phyloP scores from a whole-genome alignment of 2,329 filamentous ascomycete genomes.

The Aspergillus uvarum region DNA sequence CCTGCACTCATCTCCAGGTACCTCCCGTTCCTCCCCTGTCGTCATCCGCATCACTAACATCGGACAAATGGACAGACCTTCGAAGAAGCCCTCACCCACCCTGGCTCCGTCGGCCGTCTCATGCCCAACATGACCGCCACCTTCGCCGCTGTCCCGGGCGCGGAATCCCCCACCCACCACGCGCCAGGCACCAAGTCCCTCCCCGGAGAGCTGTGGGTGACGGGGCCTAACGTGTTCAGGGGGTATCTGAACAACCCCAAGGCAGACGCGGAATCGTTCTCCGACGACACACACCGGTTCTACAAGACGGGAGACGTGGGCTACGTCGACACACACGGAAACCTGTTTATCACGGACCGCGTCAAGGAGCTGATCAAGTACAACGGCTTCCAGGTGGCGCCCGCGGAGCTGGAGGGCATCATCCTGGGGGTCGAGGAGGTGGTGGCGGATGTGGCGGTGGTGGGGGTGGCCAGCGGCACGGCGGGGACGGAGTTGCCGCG shows the following conservation, averaged over 20 bases:
- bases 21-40: neutral
- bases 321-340: constrained; percentile 66
- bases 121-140: constrained; percentile 21
- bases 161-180: neutral
- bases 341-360: constrained; percentile 80
- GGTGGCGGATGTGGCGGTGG: constrained; percentile 56
- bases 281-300: constrained; percentile 55
- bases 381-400: constrained; percentile 65
- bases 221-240: constrained; percentile 73
- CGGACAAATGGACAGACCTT: constrained; percentile 5
- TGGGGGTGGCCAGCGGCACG: constrained; percentile 55
- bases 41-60: neutral
- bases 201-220: constrained; percentile 60
- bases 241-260: constrained; percentile 72
- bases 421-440: constrained; percentile 40
- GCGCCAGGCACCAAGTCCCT: neutral
- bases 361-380: constrained; percentile 59
- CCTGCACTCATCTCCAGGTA: constrained; percentile 17
- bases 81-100: constrained; percentile 10
- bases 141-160: constrained; percentile 9
- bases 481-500: constrained; percentile 63
- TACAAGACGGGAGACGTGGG: constrained; percentile 81
- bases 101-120: constrained; percentile 15
- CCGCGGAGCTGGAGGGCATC: constrained; percentile 58
- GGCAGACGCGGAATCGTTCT: constrained; percentile 66